These are phyloP conservation scores for Litchi chinensis DNA, from an alignment of 345 rosid genomes.

Conservation along the genomic window DNA sequence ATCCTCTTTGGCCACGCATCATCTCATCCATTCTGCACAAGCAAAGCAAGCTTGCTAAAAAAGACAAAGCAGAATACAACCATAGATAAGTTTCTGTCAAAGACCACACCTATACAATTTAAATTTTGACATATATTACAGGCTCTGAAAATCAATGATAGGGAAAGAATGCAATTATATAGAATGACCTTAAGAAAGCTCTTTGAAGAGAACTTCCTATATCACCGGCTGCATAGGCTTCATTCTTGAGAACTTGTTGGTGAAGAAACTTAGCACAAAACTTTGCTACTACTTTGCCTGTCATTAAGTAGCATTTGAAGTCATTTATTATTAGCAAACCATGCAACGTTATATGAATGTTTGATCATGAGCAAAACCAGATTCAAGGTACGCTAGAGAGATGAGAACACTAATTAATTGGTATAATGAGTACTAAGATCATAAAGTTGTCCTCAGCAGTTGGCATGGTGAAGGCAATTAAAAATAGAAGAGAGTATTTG, in stretches of 20 bases:
- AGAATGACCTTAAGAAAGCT: conserved; percentile 76
- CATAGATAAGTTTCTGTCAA: conserved; percentile 1
- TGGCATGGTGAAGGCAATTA: too few relatives aligned
- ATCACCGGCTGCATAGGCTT: conserved; percentile 76
- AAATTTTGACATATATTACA: neutral
- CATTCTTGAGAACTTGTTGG: conserved; percentile 73
- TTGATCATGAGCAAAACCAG: neutral
- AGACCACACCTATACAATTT: conserved; percentile 3
- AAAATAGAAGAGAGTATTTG: too few relatives aligned
- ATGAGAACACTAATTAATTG: neutral
- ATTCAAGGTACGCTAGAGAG: neutral
- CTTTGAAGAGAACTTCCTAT: conserved; percentile 67
- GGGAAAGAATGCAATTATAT: neutral
- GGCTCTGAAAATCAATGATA: neutral
- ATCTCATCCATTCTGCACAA: conserved; percentile 86
- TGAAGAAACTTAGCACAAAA: conserved; percentile 93
- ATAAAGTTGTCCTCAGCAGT: too few relatives aligned
- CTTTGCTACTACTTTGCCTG: conserved; percentile 95
- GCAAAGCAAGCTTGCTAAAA: conserved; percentile 18
- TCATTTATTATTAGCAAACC: neutral
- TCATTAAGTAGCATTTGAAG: conserved; percentile 16
- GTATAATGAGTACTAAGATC: too few relatives aligned
- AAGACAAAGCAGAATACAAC: neutral
- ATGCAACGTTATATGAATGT: neutral
- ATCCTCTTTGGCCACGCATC: conserved; percentile 97